Evolutionary conservation across 768 basidiomycete genomes (phyloP).

Genomic region (Psilocybe tampanensis): DNA sequence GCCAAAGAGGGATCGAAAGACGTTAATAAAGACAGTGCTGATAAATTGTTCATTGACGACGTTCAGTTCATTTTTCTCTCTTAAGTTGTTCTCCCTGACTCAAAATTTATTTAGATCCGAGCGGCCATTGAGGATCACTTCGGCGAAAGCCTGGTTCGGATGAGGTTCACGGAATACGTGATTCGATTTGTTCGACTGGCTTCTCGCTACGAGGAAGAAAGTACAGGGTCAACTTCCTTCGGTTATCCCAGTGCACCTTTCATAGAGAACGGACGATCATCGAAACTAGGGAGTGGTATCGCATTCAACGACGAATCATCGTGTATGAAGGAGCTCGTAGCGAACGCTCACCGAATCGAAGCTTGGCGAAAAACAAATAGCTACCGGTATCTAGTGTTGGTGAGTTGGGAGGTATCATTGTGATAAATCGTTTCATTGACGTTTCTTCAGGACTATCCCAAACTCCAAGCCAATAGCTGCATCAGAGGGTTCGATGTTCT

Average conservation of each 20-base stretch:
- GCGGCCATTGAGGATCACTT: slow-evolving; percentile 90
- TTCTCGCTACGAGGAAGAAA: slow-evolving; percentile 87
- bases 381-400: slow-evolving; percentile 73
- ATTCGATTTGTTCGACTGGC: slow-evolving; percentile 86
- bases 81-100: neutral
- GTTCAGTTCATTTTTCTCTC: slow-evolving; percentile 48
- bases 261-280: slow-evolving; percentile 42
- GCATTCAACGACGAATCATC: slow-evolving; percentile 73
- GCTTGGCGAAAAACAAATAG: slow-evolving; percentile 87
- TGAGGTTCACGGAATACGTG: slow-evolving; percentile 90
- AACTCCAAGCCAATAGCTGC: slow-evolving; percentile 50
- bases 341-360: slow-evolving; percentile 85
- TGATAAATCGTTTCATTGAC: slow-evolving; percentile 11
- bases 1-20: slow-evolving; percentile 64
- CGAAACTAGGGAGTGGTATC: slow-evolving; percentile 78
- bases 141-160: slow-evolving; percentile 86
- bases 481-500: slow-evolving; percentile 82
- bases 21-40: slow-evolving; percentile 63
- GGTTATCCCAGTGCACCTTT: slow-evolving; percentile 68
- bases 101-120: slow-evolving; percentile 58
- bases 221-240: slow-evolving; percentile 74
- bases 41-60: slow-evolving; percentile 92
- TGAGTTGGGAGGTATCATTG: slow-evolving; percentile 31
- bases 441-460: slow-evolving; percentile 64
- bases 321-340: slow-evolving; percentile 68